These are phyloP conservation scores for Tranzscheliella williamsii DNA, from an alignment of 1,284 basidiomycete genomes.

Conservation along the genomic window DNA sequence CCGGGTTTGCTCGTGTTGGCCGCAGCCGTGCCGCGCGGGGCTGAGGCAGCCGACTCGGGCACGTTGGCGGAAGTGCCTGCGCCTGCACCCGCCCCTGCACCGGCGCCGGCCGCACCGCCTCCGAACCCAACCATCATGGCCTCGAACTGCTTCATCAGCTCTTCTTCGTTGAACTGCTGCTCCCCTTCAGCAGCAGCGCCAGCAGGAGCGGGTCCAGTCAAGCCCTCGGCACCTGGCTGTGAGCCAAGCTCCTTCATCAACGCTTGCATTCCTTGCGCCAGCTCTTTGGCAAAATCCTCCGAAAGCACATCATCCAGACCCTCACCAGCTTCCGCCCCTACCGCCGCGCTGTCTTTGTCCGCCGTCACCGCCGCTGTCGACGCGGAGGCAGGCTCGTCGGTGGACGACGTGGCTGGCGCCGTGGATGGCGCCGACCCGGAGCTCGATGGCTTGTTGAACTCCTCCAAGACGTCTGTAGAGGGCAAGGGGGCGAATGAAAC, in stretches of 20 bases:
- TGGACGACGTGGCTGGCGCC: not conserved
- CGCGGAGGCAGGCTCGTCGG: not conserved
- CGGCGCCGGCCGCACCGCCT: constrained; percentile 4
- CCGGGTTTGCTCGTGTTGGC: constrained; percentile 51
- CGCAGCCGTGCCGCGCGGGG: constrained; percentile 1
- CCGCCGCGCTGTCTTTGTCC: not conserved
- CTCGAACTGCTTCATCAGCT: constrained; percentile 59
- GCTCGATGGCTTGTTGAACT: constrained; percentile 53
- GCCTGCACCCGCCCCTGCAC: not conserved
- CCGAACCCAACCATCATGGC: constrained; percentile 55
- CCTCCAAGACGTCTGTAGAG: constrained; percentile 67
- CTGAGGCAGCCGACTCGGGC: not conserved
- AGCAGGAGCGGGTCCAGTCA: constrained; percentile 10
- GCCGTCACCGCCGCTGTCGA: too few species aligned
- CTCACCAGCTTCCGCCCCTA: constrained; percentile 12
- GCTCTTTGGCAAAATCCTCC: constrained; percentile 71
- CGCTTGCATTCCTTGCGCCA: constrained; percentile 81
- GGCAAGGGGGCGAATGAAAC: not conserved
- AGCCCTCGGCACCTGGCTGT: constrained; percentile 14
- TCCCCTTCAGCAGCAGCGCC: constrained; percentile 2
- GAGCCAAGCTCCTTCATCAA: constrained; percentile 72
- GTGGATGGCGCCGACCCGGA: constrained; percentile 11
- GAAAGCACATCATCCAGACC: constrained; percentile 48
- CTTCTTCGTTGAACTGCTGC: constrained; percentile 46
- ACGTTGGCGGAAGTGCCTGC: not conserved